Conservation (phyloP, 257 asterid genomes). For the Nicotiana benthamiana region DNA sequence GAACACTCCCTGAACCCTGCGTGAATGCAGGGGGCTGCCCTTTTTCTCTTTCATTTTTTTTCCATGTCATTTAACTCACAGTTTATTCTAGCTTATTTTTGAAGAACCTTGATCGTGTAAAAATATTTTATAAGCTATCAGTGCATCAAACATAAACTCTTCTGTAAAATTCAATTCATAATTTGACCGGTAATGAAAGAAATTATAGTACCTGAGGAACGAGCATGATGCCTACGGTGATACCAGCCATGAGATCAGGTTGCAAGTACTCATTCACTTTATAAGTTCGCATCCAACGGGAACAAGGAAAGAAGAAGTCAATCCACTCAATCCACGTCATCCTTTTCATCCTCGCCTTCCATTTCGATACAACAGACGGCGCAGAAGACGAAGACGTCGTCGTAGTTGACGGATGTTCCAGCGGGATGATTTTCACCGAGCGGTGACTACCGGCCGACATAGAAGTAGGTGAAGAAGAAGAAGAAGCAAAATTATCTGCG, state of each 20-base stretch:
- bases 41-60: too few species aligned
- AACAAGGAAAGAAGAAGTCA: constrained; percentile 68
- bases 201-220: constrained; percentile 73
- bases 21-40: too few species aligned
- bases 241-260: constrained; percentile 85
- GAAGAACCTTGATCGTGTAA: background rate
- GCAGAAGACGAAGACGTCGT: constrained; percentile 18
- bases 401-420: constrained; percentile 61
- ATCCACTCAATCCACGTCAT: constrained; percentile 79
- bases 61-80: too few species aligned
- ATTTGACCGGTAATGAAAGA: background rate
- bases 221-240: constrained; percentile 97
- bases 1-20: too few species aligned
- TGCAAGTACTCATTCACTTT: constrained; percentile 80
- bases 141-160: background rate
- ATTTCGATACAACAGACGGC: constrained; percentile 23
- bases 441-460: constrained; percentile 22
- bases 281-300: constrained; percentile 84
- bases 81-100: too few species aligned
- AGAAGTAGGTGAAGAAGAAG: background rate
- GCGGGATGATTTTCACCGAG: constrained; percentile 57
- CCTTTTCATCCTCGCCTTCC: constrained; percentile 54
- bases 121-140: background rate
- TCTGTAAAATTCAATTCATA: background rate
- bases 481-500: background rate